Base-by-base conservation (phyloP, 2,329 filamentous ascomycete genomes). In the Ophiognomonia clavigignenti-juglandacearum region DNA sequence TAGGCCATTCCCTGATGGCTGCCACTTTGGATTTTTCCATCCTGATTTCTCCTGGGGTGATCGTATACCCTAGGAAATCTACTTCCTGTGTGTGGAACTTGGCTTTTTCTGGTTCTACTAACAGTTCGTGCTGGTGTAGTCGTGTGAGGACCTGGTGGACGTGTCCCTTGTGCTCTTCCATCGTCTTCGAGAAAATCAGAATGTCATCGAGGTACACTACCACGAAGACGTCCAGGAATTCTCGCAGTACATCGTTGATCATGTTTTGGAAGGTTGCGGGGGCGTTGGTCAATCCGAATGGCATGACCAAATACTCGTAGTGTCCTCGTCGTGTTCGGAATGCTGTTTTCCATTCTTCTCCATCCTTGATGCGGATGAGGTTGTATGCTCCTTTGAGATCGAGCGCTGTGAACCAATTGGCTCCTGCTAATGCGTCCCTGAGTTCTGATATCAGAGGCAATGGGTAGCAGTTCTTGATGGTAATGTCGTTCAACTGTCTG, bases 261-360 rank as follows among this genome's bases (percentile, higher is more conserved):
- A 39, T 23, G 2, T 14, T 10, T 38, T 54, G 16, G 38, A 56
- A 54, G 9, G 24, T 27, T 27, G 23, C 38, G 5, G 36, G 47
- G 34, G 41, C 46, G 13, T 59, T 61, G 6, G 48, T 58, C 18
- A 64, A 41, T 3, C 56, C 52, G 45, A 66, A 65, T 3, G 49
- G 55, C 40, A 64, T 63, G 11, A 65, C 41, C n/a, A 58, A 35
- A 43, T 64, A 65, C 39, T 65, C 51, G 48, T 48, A 67, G 34
- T 57, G 37, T 9, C 56, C 45, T 40, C 56, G 61, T 14, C 39
- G 39, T 6, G 27, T 62, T 8, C 49, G 37, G 50, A 66, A 65
- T 3, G 45, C 50, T n/a, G 43, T 65, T 45, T 63, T 64, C 51
- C 49, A 63, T 54, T 63, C 43, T 36, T 64, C 38, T 19, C 43